Base-by-base conservation (phyloP, 306 rosid genomes). In the Crataegus laevigata region DNA sequence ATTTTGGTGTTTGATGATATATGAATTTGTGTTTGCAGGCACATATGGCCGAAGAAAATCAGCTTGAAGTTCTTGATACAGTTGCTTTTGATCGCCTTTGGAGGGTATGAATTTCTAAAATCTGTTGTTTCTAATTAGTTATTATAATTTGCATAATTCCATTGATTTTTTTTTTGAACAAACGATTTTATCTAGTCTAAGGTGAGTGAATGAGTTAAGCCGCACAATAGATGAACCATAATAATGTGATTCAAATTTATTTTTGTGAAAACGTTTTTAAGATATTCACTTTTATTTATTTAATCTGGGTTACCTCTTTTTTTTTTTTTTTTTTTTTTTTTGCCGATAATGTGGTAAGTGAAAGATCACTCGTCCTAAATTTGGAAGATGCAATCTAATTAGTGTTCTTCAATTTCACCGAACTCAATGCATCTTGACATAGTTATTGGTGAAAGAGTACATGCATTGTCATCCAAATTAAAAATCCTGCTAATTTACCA, bases 11-110 rank as follows among this genome's bases (percentile, higher is more conserved):
- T 22, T 43, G 50, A 68, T 63, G 50, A 55, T 4, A 26, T 15
- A 6, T 81, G n/a, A 36, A 32, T 28, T 11, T 26, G 3, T 66
- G 14, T 40, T 40, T 72, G 83, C 87, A 91, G 98, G 91, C 80
- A 45, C 26, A 81, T 43, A 40, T 94, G 98, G 98, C 97, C 96
- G 18, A 72, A 52, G 61, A 76, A 80, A 68, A 59, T 75, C 54
- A 81, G 77, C 75, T 69, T 74, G 45, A 91, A 84, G 85, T 80
- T 91, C 71, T 34, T 72, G 29, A 40, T 76, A 72, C 94, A 87
- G 83, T 70, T 91, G 63, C 26, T 79, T 26, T 42, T 87, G 32
- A 86, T 91, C 78, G 82, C 97, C 42, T 85, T 90, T 47, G 97
- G 93, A 84, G 97, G 98, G 98, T 94, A 84, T 73, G 80, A 10